A percentile compares a stretch with the other conserved stretches of the same genome.
Evolutionary conservation across 2,329 filamentous ascomycete genomes (phyloP).

Genomic region (Didymella lethalis): DNA sequence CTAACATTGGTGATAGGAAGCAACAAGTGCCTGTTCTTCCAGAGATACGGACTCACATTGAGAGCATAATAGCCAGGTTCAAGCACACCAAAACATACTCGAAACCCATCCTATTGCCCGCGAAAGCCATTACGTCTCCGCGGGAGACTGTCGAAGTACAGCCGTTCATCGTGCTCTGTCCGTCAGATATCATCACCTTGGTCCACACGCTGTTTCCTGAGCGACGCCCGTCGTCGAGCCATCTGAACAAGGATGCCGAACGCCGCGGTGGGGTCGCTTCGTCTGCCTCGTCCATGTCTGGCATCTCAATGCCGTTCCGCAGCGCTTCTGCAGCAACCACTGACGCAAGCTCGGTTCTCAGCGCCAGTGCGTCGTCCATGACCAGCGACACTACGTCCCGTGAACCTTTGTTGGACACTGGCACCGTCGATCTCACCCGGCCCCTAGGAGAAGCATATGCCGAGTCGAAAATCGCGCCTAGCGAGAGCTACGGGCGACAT

Average conservation of each 20-base stretch:
- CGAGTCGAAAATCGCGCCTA: conserved; percentile 60
- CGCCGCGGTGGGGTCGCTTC: conserved; percentile 58
- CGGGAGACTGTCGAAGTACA: conserved; percentile 80
- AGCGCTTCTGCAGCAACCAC: conserved; percentile 60
- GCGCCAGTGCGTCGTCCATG: conserved; percentile 75
- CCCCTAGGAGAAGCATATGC: conserved; percentile 36
- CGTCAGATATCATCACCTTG: conserved; percentile 79
- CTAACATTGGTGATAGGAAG: conserved; percentile 53
- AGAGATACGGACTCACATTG: conserved; percentile 72
- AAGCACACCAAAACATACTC: conserved; percentile 53
- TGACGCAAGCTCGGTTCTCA: conserved; percentile 74
- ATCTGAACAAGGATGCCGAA: conserved; percentile 53
- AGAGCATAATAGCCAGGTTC: conserved; percentile 74
- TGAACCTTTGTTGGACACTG: conserved; percentile 66
- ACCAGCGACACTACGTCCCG: conserved; percentile 75
- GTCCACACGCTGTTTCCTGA: conserved; percentile 86
- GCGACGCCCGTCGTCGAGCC: conserved; percentile 67
- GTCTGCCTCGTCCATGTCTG: conserved; percentile 59
- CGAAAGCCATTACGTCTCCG: conserved; percentile 74
- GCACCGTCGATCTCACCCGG: conserved; percentile 30
- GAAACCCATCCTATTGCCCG: conserved; percentile 70
- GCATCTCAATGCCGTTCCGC: conserved; percentile 59
- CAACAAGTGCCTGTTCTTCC: conserved; percentile 70
- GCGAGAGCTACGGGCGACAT: conserved; percentile 56
- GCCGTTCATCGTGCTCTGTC: conserved; percentile 80